Base-by-base conservation (phyloP, 177 flowering plant genomes). In the Vitis hybrid region DNA sequence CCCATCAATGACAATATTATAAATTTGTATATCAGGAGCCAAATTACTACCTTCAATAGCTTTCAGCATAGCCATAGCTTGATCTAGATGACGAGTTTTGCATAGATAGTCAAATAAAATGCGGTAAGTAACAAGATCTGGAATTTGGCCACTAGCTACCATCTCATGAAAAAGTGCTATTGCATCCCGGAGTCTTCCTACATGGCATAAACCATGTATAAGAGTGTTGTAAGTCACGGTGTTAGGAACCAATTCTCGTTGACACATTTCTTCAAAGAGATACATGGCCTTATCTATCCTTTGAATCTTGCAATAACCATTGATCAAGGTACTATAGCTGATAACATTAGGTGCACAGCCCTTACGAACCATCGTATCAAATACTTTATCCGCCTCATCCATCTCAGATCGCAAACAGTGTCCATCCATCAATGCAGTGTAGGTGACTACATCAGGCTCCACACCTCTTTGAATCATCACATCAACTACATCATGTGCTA, bases 1-100 rank as follows among this genome's bases (percentile, higher is more conserved):
- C 9, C 69, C 69, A 32, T 56, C 35, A 32, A 66, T 66, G 5
- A 66, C 51, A 11, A 66, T 66, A 50, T 4, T 66, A 21, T 55
- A 56, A 15, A 7, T 17, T 1, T 4, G 5, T 14, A 55, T 56
- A 56, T n/a, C 13, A 27, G 24, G 50, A 55, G 7, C 15, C 32
- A 12, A 1, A 10, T 24, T 41, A n/a, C 13, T 3, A 56, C 11
- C 61, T 15, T 66, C 69, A 18, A 66, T 61, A 9, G 9, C 4
- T 12, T 24, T 30, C 11, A 61, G 35, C 35, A 61, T 9, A 21
- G 46, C 46, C 46, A 21, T 20, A 9, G 63, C 63, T 11, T 21
- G 8, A 11, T 20, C 41, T 8, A 61, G 35, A 6, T 61, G 11
- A 10, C 15, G 11, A 24, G 2, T 20, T 61, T 61, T 61, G 15